Conservation (phyloP, 257 asterid genomes). For the Gardenia jasminoides region DNA sequence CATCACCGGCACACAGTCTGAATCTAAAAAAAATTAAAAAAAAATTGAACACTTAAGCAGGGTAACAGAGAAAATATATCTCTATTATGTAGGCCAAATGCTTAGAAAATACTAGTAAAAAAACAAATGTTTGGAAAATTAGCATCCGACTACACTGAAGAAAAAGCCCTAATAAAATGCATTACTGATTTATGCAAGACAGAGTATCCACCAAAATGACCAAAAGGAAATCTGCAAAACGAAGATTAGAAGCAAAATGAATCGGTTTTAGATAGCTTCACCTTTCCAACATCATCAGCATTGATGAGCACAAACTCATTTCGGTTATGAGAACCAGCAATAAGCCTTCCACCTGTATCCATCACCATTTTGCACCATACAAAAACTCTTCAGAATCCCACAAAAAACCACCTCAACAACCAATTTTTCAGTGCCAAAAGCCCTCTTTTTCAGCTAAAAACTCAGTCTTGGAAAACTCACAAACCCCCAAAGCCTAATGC, state of each 20-base stretch:
- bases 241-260: constrained; percentile 19
- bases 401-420: constrained; percentile 41
- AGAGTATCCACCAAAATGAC: background rate
- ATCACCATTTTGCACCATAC: constrained; percentile 43
- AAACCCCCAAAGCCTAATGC: background rate
- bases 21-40: background rate
- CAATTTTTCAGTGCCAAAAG: constrained; percentile 33
- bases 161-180: constrained; percentile 14
- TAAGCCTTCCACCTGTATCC: constrained; percentile 81
- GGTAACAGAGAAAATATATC: background rate
- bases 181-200: constrained; percentile 12
- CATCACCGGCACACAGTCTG: background rate
- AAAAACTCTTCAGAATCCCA: constrained; percentile 29
- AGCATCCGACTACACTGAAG: background rate
- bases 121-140: background rate
- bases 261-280: constrained; percentile 25
- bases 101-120: background rate
- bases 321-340: constrained; percentile 86
- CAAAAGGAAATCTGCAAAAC: background rate
- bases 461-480: constrained; percentile 30
- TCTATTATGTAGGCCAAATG: background rate
- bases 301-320: constrained; percentile 73
- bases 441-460: constrained; percentile 25
- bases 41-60: background rate
- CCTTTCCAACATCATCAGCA: constrained; percentile 86